Conservation (phyloP, 805 yeast species). For the Candida nanaspora region DNA sequence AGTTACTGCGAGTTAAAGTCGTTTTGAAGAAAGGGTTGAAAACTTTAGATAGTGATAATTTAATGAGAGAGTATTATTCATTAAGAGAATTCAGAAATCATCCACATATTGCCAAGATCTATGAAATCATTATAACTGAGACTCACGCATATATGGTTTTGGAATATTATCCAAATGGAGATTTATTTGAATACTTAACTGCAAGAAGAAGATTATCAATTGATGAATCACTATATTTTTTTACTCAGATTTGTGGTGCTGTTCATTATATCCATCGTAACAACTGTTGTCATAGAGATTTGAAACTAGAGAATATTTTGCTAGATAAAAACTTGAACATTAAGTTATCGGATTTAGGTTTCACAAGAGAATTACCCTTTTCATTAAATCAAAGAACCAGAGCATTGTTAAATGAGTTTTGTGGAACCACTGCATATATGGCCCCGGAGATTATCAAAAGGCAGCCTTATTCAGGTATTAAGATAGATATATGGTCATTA, state of each 20-base stretch:
- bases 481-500: slow-evolving; percentile 85
- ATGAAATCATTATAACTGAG: slow-evolving; percentile 81
- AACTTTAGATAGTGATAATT: slow-evolving; percentile 51
- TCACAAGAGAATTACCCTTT: slow-evolving; percentile 63
- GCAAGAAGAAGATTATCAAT: slow-evolving; percentile 41
- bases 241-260: slow-evolving; percentile 60
- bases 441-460: slow-evolving; percentile 83
- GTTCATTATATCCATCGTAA: slow-evolving; percentile 69
- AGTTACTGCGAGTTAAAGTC: slow-evolving; percentile 64
- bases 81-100: slow-evolving; percentile 71
- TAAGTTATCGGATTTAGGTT: slow-evolving; percentile 89
- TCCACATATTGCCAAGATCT: slow-evolving; percentile 75
- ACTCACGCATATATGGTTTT: slow-evolving; percentile 76
- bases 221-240: slow-evolving; percentile 44
- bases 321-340: slow-evolving; percentile 50
- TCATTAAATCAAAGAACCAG: slow-evolving; percentile 15
- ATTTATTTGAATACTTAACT: slow-evolving; percentile 61
- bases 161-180: slow-evolving; percentile 84
- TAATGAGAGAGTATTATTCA: slow-evolving; percentile 86
- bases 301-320: slow-evolving; percentile 74
- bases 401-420: slow-evolving; percentile 62
- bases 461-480: slow-evolving; percentile 69
- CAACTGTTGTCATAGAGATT: slow-evolving; percentile 78
- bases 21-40: slow-evolving; percentile 71
- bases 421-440: slow-evolving; percentile 95